Evolutionary conservation across 2,329 filamentous ascomycete genomes (phyloP).

Genomic region (Diaporthe citri): DNA sequence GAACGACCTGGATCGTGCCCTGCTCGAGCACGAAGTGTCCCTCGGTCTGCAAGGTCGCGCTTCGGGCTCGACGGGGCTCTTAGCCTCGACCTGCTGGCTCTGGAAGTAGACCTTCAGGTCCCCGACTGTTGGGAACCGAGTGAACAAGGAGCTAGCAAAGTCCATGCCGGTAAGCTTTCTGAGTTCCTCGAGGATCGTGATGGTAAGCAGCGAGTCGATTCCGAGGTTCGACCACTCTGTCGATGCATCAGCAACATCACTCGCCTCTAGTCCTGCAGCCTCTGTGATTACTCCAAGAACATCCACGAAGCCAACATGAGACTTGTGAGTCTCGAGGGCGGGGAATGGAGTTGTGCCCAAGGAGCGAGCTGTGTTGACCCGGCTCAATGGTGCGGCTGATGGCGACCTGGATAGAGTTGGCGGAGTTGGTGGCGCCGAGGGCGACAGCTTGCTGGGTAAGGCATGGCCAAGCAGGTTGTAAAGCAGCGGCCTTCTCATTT

Average conservation of each 20-base stretch:
- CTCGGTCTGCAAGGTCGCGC: neutral
- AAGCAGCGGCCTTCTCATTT: constrained; percentile 39
- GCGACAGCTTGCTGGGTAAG: constrained; percentile 28
- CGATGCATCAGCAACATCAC: constrained; percentile 43
- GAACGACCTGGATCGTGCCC: neutral
- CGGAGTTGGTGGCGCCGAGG: neutral
- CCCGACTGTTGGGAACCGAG: constrained; percentile 44
- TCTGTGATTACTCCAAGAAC: constrained; percentile 7
- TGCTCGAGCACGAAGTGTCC: constrained; percentile 2
- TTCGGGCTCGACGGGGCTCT: constrained; percentile 9
- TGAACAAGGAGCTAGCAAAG: constrained; percentile 44
- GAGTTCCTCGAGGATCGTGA: constrained; percentile 50
- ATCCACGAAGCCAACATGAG: neutral
- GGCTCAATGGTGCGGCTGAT: neutral
- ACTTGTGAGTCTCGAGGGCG: neutral
- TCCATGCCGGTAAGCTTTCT: constrained; percentile 47
- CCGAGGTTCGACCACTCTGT: constrained; percentile 49
- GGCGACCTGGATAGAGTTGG: constrained; percentile 7
- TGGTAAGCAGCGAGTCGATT: constrained; percentile 51
- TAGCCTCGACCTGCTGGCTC: constrained; percentile 1
- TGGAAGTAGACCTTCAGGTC: neutral
- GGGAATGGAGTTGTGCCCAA: constrained; percentile 16
- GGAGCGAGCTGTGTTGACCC: neutral
- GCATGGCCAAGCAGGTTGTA: constrained; percentile 35
- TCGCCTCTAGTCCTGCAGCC: neutral